Base-by-base conservation (phyloP, 139 green algal species). In the Protoeuglena noctilucae region DNA sequence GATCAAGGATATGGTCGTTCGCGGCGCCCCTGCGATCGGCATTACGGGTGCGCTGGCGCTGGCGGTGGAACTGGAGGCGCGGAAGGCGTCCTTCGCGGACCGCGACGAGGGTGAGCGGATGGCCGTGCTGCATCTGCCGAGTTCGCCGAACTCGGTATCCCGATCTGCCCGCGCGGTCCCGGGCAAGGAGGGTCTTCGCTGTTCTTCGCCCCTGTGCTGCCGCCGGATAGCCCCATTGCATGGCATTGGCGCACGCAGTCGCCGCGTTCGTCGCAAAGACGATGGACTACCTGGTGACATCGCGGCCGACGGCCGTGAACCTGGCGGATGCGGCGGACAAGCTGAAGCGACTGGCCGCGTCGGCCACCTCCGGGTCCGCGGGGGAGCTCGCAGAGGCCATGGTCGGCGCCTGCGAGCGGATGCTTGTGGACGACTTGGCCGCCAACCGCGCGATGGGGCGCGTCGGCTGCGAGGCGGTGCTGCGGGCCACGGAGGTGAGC, bases 301-400 rank as follows among this genome's bases (percentile, higher is more conserved):
- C 34, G 7, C 82, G 89, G 5, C 89, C 89, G 2, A 97, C 89
- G 0, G 89, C 89, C 2, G 89, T 97, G 18, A 97, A 97, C 63
- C 66, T 97, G 28, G 58, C 63, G 9, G 78, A 93, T 41, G 82
- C 88, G 4, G 73, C 71, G 1, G 43, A 63, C 16, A 72, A 77
- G 45, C 65, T 97, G 16, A 75, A 70, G 34, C 34, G 28, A 0
- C 48, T 75, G 4, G 70, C 80, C 21, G 30, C 22, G 2, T 41
- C 43, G 3, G 69, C 71, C 19, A 67, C 64, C 1, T 48, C 53
- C 3, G 50, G 30, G 12, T 16, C 46, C 0, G 55, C 66, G 1
- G 21, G 18, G 1, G 64, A 58, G 1, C 75, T 94, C 1, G 62
- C 68, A 1, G 63, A 63, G 0, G 69, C 72, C 0, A 72, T 93